These are phyloP conservation scores for Cyclotella distinguenda DNA, from an alignment of 108 stramenopile species.

Conservation along the genomic window DNA sequence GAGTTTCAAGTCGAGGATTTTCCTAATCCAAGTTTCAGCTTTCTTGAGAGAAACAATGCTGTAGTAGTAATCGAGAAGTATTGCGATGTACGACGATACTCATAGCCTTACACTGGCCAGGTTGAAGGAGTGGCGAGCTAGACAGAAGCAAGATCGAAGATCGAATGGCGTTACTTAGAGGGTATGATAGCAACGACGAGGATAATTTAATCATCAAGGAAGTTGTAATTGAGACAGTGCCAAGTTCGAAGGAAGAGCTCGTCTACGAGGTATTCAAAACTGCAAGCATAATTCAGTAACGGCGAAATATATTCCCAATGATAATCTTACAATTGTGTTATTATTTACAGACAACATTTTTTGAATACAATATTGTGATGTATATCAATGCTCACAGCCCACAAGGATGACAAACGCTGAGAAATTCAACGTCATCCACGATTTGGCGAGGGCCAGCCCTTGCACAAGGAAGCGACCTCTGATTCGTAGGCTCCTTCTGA, in stretches of 20 bases:
- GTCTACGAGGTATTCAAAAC: slow-evolving; percentile 51
- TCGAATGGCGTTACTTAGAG: slow-evolving; percentile 67
- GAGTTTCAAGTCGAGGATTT: too few species aligned
- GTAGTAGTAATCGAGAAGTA: too few species aligned
- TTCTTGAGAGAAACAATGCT: too few species aligned
- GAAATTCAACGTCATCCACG: not conserved
- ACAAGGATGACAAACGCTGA: slow-evolving; percentile 3
- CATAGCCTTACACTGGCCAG: slow-evolving; percentile 64
- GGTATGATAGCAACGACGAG: slow-evolving; percentile 90
- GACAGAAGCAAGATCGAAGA: slow-evolving; percentile 65
- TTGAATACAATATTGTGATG: too few species aligned
- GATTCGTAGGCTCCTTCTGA: too few species aligned
- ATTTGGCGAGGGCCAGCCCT: not conserved
- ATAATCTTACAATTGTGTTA: too few species aligned
- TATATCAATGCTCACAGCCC: not conserved
- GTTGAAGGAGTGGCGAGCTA: slow-evolving; percentile 55
- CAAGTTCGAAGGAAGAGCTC: slow-evolving; percentile 83
- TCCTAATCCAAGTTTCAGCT: too few species aligned
- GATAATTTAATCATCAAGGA: slow-evolving; percentile 62
- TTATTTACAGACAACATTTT: too few species aligned
- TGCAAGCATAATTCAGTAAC: too few species aligned
- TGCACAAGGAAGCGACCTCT: too few species aligned
- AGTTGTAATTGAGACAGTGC: slow-evolving; percentile 74
- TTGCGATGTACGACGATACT: too few species aligned
- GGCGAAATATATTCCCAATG: too few species aligned